Base-by-base conservation (phyloP, 2,329 filamentous ascomycete species). In the Stachybotrys chartarum region DNA sequence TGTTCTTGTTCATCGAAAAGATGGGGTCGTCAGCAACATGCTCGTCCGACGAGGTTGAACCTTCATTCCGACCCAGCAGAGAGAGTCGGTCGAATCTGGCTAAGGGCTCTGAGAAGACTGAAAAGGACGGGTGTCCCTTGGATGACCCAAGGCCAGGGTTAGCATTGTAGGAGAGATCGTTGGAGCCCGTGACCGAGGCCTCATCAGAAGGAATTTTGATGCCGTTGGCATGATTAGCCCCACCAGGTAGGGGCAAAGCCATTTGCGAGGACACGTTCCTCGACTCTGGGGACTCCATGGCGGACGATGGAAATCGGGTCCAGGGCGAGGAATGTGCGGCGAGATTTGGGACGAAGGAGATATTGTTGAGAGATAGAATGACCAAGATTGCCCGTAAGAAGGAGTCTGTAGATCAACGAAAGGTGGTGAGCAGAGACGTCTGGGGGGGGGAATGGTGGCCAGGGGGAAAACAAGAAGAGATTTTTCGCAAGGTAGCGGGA, bases 1-100 rank as follows among this genome's bases (percentile, higher is more conserved):
- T 68, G n/a, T 70, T 67, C 35, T 42, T 42, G 61, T 77, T 79
- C 64, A 78, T 78, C 52, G 60, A 57, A 3, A 61, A 50, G 10
- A 56, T 45, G n/a, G 18, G 51, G 30, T 60, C 54, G 44, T 55
- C 56, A 30, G 55, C 56, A 18, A 65, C 64, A 60, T 70, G 55
- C 55, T 59, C 17, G 11, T 18, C 5, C 24, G 24, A 14, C 14
- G 24, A 30, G 61, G 4, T 32, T 17, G n/a, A 35, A 24, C 35
- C 35, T 18, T 52, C 35, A 32, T 52, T 42, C 7, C 35, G 50
- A n/a, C 32, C 7, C 17, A 42, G 50, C 5, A 52, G 50, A 11
- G 50, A 52, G 17, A 52, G 50, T 24, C 32, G 31, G n/a, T 52
- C 50, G 17, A 52, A 12, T 6, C 44, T 32, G 18, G 14, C 39